Percentiles rank a stretch among this genome's conserved stretches.
phyloP scores from a whole-genome alignment of 805 yeast genomes.

The Candida chauliodis region DNA sequence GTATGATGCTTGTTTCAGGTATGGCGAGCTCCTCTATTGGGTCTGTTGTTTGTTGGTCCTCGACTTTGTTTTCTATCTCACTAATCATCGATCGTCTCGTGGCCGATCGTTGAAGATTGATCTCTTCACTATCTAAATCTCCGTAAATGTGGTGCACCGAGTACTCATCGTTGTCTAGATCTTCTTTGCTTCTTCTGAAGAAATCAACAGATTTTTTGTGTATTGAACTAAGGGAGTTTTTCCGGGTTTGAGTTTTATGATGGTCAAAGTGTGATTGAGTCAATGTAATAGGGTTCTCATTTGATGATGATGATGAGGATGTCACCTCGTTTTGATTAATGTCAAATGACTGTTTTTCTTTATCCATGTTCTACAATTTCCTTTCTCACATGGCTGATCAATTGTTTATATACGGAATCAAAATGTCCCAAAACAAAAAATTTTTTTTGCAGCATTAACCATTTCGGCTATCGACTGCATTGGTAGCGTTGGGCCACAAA shows the following conservation, averaged over 20 bases:
- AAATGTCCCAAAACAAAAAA: too few species aligned
- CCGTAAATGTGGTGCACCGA: constrained; percentile 32
- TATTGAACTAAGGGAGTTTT: constrained; percentile 15
- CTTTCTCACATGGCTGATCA: neutral
- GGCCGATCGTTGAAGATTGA: constrained; percentile 26
- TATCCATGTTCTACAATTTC: neutral
- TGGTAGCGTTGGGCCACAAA: too few species aligned
- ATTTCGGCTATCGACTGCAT: constrained; percentile 5
- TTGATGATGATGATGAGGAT: constrained; percentile 14
- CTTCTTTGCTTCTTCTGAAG: constrained; percentile 13
- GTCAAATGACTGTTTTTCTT: constrained; percentile 8
- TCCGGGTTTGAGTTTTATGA: constrained; percentile 10
- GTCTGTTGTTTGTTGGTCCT: constrained; percentile 11
- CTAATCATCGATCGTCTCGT: constrained; percentile 29
- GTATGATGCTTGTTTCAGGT: constrained; percentile 20
- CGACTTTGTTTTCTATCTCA: constrained; percentile 16
- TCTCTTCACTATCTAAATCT: constrained; percentile 25
- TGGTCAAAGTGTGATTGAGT: constrained; percentile 12
- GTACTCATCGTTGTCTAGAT: constrained; percentile 10
- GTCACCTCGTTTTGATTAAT: constrained; percentile 4
- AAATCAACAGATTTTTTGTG: constrained; percentile 16
- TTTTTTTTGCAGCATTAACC: neutral
- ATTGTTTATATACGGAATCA: neutral
- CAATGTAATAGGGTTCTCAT: constrained; percentile 13
- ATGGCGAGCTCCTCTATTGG: constrained; percentile 13